These are phyloP conservation scores for Austroboletus niveus DNA, from an alignment of 1,284 basidiomycete species.

Conservation along the genomic window DNA sequence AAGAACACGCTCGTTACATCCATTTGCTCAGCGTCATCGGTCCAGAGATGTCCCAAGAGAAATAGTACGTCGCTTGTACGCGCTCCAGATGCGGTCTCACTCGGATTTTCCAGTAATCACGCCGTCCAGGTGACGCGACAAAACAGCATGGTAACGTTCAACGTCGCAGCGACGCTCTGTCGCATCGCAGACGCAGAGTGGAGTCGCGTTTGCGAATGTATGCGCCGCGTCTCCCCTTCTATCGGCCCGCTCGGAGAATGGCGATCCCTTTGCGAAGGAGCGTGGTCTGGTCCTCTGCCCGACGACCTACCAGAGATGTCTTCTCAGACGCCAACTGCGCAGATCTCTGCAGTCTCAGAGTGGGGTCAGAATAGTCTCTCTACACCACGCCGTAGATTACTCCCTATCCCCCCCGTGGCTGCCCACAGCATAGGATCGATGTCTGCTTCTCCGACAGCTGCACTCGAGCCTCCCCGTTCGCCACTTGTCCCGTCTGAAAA, in stretches of 20 bases:
- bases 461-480: slow-evolving; percentile 36
- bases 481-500: slow-evolving; percentile 37
- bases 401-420: slow-evolving; percentile 24
- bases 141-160: slow-evolving; percentile 57
- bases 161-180: slow-evolving; percentile 59
- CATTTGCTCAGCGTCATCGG: slow-evolving; percentile 69
- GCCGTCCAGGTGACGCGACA: slow-evolving; percentile 57
- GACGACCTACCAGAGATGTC: slow-evolving; percentile 44
- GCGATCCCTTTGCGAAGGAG: slow-evolving; percentile 69
- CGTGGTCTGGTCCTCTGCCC: slow-evolving; percentile 61
- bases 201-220: slow-evolving; percentile 66
- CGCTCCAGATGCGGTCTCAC: slow-evolving; percentile 5
- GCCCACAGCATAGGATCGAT: slow-evolving; percentile 11
- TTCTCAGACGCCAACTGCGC: neutral
- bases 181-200: slow-evolving; percentile 76
- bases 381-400: slow-evolving; percentile 17
- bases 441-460: slow-evolving; percentile 1
- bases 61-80: slow-evolving; percentile 51
- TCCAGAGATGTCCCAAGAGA: slow-evolving; percentile 74
- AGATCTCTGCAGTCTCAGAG: slow-evolving; percentile 21
- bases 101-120: slow-evolving; percentile 55
- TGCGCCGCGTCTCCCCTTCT: slow-evolving; percentile 61
- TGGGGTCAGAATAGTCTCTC: slow-evolving; percentile 28
- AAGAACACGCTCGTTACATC: slow-evolving; percentile 76
- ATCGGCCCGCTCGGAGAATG: slow-evolving; percentile 70